These are phyloP conservation scores for Sporothrix mexicana DNA, from an alignment of 2,329 filamentous ascomycete species.

Conservation along the genomic window DNA sequence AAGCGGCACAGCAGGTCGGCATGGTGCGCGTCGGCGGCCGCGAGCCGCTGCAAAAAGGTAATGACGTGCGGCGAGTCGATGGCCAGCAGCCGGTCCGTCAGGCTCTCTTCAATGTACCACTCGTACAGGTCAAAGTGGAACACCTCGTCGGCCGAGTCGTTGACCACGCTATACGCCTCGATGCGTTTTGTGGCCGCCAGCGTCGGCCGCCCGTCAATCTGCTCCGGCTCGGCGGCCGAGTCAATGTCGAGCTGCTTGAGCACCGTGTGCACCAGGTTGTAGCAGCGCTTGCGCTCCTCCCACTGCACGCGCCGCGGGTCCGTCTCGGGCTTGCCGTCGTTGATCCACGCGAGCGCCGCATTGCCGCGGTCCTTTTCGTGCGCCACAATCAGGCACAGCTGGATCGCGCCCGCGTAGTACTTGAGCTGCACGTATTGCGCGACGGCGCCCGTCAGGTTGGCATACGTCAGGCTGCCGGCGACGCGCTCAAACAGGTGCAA, in stretches of 20 bases:
- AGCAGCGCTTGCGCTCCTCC: constrained; percentile 76
- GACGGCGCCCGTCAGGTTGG: constrained; percentile 79
- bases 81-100: constrained; percentile 82
- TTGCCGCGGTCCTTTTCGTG: constrained; percentile 86
- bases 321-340: constrained; percentile 74
- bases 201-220: constrained; percentile 78
- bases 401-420: constrained; percentile 93
- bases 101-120: constrained; percentile 89
- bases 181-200: constrained; percentile 76
- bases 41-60: constrained; percentile 80
- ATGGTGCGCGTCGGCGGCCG: constrained; percentile 72
- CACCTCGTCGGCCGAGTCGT: constrained; percentile 85
- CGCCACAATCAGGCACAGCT: constrained; percentile 82
- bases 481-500: constrained; percentile 87
- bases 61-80: constrained; percentile 86
- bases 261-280: constrained; percentile 84
- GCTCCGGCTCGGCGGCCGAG: constrained; percentile 70
- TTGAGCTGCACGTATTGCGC: constrained; percentile 79
- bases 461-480: constrained; percentile 77
- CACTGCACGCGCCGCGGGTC: constrained; percentile 74
- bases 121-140: constrained; percentile 98
- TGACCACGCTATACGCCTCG: constrained; percentile 91
- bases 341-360: constrained; percentile 81
- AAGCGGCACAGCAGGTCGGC: constrained; percentile 93
- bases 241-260: constrained; percentile 77